Percentiles rank a stretch among this genome's conserved stretches.
phyloP scores from a whole-genome alignment of 2,329 filamentous ascomycete species.

The Penicillium fuscoglaucum region DNA sequence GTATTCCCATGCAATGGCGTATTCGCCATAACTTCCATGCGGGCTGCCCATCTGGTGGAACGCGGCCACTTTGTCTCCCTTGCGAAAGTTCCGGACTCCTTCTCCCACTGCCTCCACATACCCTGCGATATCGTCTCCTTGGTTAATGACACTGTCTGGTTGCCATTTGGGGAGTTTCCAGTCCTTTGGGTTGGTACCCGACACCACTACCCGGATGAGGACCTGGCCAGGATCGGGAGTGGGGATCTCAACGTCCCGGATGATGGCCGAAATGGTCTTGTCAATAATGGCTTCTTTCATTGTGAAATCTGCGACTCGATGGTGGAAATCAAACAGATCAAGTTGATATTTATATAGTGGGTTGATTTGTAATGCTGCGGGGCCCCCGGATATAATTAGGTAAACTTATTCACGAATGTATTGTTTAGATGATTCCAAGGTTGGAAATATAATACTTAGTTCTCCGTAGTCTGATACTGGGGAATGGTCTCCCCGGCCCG shows the following conservation, averaged over 20 bases:
- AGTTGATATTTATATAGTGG: neutral
- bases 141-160: constrained; percentile 34
- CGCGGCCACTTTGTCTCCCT: constrained; percentile 56
- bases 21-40: constrained; percentile 58
- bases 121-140: constrained; percentile 55
- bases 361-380: neutral
- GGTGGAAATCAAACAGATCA: neutral
- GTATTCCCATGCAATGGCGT: constrained; percentile 54
- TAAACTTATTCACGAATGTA: no score
- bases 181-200: constrained; percentile 52
- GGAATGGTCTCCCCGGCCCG: constrained; percentile 1
- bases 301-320: neutral
- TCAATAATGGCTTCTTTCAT: constrained; percentile 48
- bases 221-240: constrained; percentile 38
- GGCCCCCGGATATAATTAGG: neutral
- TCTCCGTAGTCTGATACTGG: neutral
- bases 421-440: neutral
- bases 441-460: neutral
- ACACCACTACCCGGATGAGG: constrained; percentile 44
- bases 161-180: constrained; percentile 40
- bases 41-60: constrained; percentile 52
- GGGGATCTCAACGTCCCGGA: constrained; percentile 48
- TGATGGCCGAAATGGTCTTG: constrained; percentile 34
- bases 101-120: constrained; percentile 53
- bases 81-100: constrained; percentile 55